Conservation (phyloP, 2,329 filamentous ascomycete species). For the Talaromyces sp. region DNA sequence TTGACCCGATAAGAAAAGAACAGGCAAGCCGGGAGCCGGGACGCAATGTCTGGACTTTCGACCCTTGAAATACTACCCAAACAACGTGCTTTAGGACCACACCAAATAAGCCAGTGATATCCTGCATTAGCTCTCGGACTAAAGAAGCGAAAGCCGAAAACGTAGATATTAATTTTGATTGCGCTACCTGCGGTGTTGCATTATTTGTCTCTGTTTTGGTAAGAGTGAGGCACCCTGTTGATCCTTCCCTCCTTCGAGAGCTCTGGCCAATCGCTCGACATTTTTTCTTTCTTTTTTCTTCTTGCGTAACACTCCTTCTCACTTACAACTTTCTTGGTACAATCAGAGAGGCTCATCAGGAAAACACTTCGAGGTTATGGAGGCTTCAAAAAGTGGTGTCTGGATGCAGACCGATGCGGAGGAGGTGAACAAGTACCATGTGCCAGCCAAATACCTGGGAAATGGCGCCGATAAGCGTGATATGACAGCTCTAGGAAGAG, state of each 20-base stretch:
- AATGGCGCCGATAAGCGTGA: constrained; percentile 36
- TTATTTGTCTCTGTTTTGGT: neutral
- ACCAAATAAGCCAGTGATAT: neutral
- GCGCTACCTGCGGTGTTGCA: neutral
- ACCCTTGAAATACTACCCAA: neutral
- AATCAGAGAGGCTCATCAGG: neutral
- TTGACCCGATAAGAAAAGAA: too few species aligned
- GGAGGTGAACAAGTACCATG: constrained; percentile 26
- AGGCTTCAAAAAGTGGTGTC: neutral
- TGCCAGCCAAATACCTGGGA: constrained; percentile 37
- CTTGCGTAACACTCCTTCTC: neutral
- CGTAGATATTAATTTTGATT: neutral
- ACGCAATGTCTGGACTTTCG: neutral
- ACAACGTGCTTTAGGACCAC: neutral
- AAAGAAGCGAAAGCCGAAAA: neutral
- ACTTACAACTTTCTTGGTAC: neutral
- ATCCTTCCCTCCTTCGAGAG: neutral
- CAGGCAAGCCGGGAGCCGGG: neutral
- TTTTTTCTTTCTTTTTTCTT: neutral
- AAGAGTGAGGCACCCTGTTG: neutral
- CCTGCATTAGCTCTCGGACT: neutral
- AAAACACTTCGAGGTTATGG: neutral
- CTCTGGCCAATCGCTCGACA: neutral
- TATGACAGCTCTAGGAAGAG: constrained; percentile 39
- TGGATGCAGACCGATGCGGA: constrained; percentile 20